phyloP scores from a whole-genome alignment of 2,329 filamentous ascomycete genomes.

The Chaetomium sp. region DNA sequence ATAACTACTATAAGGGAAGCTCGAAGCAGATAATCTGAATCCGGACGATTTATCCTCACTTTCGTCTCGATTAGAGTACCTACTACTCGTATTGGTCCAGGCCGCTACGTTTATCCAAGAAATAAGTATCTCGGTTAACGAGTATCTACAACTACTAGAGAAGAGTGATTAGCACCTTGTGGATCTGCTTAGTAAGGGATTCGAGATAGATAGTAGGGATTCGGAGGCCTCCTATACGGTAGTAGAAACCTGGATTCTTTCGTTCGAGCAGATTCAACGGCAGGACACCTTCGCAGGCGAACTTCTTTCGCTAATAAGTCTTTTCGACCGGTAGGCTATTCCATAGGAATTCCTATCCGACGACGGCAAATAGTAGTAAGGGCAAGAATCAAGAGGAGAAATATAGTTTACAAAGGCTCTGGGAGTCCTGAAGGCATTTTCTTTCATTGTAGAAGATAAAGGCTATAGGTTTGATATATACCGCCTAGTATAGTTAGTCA shows the following conservation, averaged over 20 bases:
- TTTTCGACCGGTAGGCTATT: conserved; percentile 39
- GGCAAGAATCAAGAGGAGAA: background rate
- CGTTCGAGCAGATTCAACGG: conserved; percentile 40
- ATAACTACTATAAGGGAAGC: background rate
- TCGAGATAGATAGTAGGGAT: conserved; percentile 39
- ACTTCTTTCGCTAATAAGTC: conserved; percentile 40
- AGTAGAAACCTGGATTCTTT: conserved; percentile 40
- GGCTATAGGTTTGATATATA: conserved; percentile 37
- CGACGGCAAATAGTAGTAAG: conserved; percentile 10
- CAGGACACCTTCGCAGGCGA: conserved; percentile 36
- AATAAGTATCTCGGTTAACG: background rate
- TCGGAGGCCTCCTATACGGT: conserved; percentile 36
- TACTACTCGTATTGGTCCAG: background rate
- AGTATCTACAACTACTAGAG: conserved; percentile 37
- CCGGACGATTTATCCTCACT: background rate
- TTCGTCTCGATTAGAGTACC: background rate
- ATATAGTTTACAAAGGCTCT: conserved; percentile 27
- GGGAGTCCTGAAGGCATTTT: conserved; percentile 39
- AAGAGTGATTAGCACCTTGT: conserved; percentile 32
- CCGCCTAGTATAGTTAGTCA: conserved; percentile 42
- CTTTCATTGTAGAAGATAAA: conserved; percentile 33
- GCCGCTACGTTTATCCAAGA: background rate
- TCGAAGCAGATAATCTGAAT: background rate
- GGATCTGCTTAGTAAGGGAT: conserved; percentile 38
- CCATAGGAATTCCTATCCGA: conserved; percentile 35